A percentile compares a stretch with the other conserved stretches of the same genome.
phyloP scores from a whole-genome alignment of 306 rosid genomes.

The Elaeagnus macrophylla region DNA sequence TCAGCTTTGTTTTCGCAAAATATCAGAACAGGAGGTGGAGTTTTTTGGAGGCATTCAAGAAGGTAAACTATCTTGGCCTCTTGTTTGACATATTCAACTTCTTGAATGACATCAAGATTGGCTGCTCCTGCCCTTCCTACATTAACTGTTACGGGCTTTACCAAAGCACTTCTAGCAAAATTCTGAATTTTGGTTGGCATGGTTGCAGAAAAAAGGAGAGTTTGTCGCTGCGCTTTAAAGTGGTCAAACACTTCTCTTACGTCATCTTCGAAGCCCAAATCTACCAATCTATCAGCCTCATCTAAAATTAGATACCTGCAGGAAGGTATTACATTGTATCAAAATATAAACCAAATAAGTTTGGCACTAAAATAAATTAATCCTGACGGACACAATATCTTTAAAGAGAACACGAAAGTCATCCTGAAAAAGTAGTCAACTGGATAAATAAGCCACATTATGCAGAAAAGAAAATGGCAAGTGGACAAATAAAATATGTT shows the following conservation, averaged over 20 bases:
- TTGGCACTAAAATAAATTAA: background rate
- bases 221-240: constrained; percentile 84
- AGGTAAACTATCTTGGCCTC: constrained; percentile 89
- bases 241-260: constrained; percentile 87
- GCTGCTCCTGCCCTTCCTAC: constrained; percentile 97
- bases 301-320: constrained; percentile 69
- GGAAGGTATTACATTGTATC: constrained; percentile 4
- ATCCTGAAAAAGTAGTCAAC: no score
- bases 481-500: no score
- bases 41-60: constrained; percentile 81
- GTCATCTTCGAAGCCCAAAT: constrained; percentile 88
- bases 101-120: constrained; percentile 85
- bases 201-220: constrained; percentile 84
- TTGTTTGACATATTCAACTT: constrained; percentile 89
- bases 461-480: no score
- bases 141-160: constrained; percentile 63
- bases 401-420: background rate
- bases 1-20: constrained; percentile 92
- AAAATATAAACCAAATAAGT: background rate
- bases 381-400: background rate
- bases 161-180: constrained; percentile 83
- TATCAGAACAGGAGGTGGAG: constrained; percentile 81
- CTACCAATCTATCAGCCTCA: constrained; percentile 92
- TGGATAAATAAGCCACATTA: no score
- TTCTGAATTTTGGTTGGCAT: constrained; percentile 91